Base-by-base conservation (phyloP, 1,284 basidiomycete species). In the Ganoderma lucidum region DNA sequence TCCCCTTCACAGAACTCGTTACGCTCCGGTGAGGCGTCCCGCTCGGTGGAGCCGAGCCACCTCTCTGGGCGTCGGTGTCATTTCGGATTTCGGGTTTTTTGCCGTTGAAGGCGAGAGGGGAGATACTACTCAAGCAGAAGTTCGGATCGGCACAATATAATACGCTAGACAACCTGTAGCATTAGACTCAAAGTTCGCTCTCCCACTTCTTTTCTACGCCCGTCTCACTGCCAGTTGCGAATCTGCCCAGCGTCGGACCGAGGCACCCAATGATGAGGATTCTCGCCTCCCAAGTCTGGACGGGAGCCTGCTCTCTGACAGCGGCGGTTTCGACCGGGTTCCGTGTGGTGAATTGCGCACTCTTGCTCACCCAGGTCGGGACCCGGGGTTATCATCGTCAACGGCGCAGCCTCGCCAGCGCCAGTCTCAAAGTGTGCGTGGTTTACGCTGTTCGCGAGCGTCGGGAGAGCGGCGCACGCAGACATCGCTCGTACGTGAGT, bases 1-100 rank as follows among this genome's bases (percentile, higher is more conserved):
- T 42, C 23, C 28, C n/a, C 8, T 35, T 70, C 69, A 59, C 71
- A 84, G 83, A 84, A 73, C 75, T 84, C 42, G 83, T 84, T 61
- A 84, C 83, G 6, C 70, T 84, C 53, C 81, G 81, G 32, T 83
- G 69, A 75, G 23, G 32, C 19, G 3, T 44, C 35, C 15, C 8
- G n/a, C 51, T n/a, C 19, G 56, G 32, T 37, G 58, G 64, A n/a
- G 51, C 19, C 12, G n/a, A 44, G 17, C 6, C 28, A 6, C 15
- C 9, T 45, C 9, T 45, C n/a, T 19, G 45, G 45, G 6, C 9
- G 48, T 28, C 48, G 53, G 30, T 32, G 53, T 9, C 53, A 19
- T 35, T 15, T 56, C 53, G 53, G 53, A 9, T 35, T 6, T 35
- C 53, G 53, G n/a, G 48, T 14, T 51, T 51, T 28, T 23, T 3